Evolutionary conservation across 371 early-diverging fungal genomes (phyloP), one percentile per base, ranked within the genome.

Genomic region (Mycotypha africana): DNA sequence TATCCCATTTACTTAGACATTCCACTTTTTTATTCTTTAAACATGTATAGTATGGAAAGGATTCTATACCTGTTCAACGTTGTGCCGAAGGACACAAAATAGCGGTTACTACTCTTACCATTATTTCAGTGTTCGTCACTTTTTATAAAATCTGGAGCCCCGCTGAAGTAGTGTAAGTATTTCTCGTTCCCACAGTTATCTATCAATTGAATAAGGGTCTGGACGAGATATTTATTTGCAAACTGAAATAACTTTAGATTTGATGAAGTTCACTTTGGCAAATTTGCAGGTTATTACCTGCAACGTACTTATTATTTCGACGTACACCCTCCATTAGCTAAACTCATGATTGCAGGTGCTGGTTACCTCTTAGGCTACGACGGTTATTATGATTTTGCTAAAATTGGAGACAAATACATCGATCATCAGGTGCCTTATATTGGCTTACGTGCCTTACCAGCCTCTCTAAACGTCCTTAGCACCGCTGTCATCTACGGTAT

Each of bases 241-340:
- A n/a, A n/a, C n/a, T n/a, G n/a, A n/a, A n/a, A n/a, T n/a, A 28
- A 4, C 23, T n/a, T 4, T 23, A 82, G 83, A 2, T 85, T 83
- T 57, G 84, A 85, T 70, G 99, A 99, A 70, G 99, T 99, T 15
- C 99, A 99, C 65, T 99, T 99, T 84, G 99, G 99, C 41, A 99
- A 99, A 65, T 99, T 99, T 76, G 92, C 97, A 11, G 83, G 88
- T 14, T 94, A 88, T 70, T 99, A 99, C 58, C 61, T 99, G 28
- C 78, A 85, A 10, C 69, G 97, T 21, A 79, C 84, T 36, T 99
- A 95, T 74, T 99, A 88, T 69, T 99, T 99, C 75, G 99, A 99
- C 66, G 99, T 99, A 14, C 99, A 99, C 60, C 99, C 99, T 28
- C 99, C 99, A 4, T 78, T 99, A 32, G 99, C 98, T 19, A 99